Percentiles rank a stretch among this genome's conserved stretches.
Evolutionary conservation across 2,329 filamentous ascomycete species (phyloP).

Genomic region (Aspergillus flavus): DNA sequence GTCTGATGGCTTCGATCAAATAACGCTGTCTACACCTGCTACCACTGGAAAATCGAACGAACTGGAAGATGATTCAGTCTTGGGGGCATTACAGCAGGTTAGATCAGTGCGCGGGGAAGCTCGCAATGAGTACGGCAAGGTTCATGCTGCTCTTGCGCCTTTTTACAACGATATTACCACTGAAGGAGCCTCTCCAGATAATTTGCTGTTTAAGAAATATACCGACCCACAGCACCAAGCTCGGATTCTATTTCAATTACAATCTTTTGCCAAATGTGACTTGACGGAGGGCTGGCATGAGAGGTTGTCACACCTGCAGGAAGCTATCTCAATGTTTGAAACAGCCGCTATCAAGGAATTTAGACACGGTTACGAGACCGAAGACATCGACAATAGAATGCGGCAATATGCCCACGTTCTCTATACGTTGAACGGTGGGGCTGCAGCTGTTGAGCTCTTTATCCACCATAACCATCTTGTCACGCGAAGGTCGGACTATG

Average conservation of each 20-base stretch:
- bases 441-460: constrained; percentile 78
- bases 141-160: constrained; percentile 84
- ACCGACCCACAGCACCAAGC: constrained; percentile 88
- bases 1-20: constrained; percentile 78
- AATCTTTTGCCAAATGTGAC: constrained; percentile 78
- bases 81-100: constrained; percentile 70
- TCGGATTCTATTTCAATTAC: constrained; percentile 80
- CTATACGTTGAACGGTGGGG: constrained; percentile 77
- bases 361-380: constrained; percentile 84
- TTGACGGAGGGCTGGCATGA: constrained; percentile 72
- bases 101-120: constrained; percentile 82
- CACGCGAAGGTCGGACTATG: constrained; percentile 68
- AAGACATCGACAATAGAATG: constrained; percentile 89
- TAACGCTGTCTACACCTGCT: constrained; percentile 57
- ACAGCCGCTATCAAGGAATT: constrained; percentile 89
- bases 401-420: constrained; percentile 85
- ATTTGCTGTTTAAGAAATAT: constrained; percentile 83
- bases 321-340: constrained; percentile 82
- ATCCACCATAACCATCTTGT: constrained; percentile 87
- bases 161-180: constrained; percentile 83
- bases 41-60: constrained; percentile 30
- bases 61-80: constrained; percentile 64
- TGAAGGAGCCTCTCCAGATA: constrained; percentile 72
- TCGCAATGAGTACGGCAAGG: constrained; percentile 84
- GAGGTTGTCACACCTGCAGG: constrained; percentile 71